phyloP scores from a whole-genome alignment of 176 grass and related monocot species.

The Paspalum vaginatum region DNA sequence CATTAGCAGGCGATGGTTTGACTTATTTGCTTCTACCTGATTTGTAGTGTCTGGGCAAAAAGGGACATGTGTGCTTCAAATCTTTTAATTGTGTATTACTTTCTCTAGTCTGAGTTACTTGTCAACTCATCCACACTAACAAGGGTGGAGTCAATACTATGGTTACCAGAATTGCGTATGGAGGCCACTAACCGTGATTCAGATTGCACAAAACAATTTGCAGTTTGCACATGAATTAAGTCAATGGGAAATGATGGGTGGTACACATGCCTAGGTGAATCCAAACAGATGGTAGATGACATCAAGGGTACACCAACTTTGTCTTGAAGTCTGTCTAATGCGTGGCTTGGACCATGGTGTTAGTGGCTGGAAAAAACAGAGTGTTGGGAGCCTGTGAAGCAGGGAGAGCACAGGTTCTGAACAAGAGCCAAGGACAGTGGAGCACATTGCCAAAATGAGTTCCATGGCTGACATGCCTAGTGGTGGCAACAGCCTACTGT shows the following conservation, averaged over 20 bases:
- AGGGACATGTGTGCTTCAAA: not conserved
- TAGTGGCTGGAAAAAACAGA: not conserved
- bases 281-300: not conserved
- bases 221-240: not conserved
- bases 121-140: not conserved
- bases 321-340: not conserved
- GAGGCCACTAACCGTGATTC: not conserved
- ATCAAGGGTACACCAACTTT: not conserved
- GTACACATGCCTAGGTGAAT: not conserved
- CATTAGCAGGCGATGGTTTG: not conserved
- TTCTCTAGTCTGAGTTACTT: not conserved
- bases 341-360: not conserved
- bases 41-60: not conserved
- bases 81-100: constrained; percentile 11
- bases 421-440: not conserved
- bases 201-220: not conserved
- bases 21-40: not conserved
- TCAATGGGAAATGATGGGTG: not conserved
- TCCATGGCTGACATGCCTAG: not conserved
- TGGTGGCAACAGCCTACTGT: not conserved
- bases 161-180: not conserved
- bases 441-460: not conserved
- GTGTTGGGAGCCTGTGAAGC: not conserved
- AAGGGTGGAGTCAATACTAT: not conserved
- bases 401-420: no score